Evolutionary conservation across 2,329 filamentous ascomycete species (phyloP), one percentile per base, ranked within the genome.

Genomic region (Fusarium sp.): DNA sequence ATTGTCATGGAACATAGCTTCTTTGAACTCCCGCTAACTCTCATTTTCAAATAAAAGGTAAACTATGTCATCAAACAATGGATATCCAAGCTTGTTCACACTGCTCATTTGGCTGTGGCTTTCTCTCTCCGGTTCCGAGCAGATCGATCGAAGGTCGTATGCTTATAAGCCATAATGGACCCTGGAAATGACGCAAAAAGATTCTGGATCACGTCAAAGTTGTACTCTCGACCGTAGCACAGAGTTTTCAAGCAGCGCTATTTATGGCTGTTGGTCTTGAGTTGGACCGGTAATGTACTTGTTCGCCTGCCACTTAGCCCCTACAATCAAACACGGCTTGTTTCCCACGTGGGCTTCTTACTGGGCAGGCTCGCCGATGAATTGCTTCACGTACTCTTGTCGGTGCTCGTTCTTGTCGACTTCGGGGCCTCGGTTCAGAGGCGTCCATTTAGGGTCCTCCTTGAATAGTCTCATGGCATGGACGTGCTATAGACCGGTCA

Each of bases 381-480:
- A 88, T 53, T 84, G 77, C 60, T 78, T 73, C 42, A 97, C 83
- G 76, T 99, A 99, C 50, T 89, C 88, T 85, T 93, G 88, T 62
- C 96, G 89, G 79, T 90, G 92, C 55, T 86, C 82, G 81, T 98
- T 99, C 63, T 79, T 79, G 78, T 98, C 93, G 45, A 97, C 87
- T 50, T 95, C 92, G 7, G 84, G 81, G 9, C 87, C 89, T 59
- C 96, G 89, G 83, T 97, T 97, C 72, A 99, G 81, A 16, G 96
- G 92, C 37, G 94, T 98, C 96, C 96, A 99, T 82, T 98, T 98
- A 34, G 96, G 96, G 82, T 98, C 94, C 71, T 98, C 96, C 83
- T 98, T 94, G 88, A 98, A 99, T 54, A 99, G 85, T 60, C 96
- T 88, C 93, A 98, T 95, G 16, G 96, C 96, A 78, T 97, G 93